phyloP scores from a whole-genome alignment of 306 rosid genomes.

The Gastrolobium bilobum region DNA sequence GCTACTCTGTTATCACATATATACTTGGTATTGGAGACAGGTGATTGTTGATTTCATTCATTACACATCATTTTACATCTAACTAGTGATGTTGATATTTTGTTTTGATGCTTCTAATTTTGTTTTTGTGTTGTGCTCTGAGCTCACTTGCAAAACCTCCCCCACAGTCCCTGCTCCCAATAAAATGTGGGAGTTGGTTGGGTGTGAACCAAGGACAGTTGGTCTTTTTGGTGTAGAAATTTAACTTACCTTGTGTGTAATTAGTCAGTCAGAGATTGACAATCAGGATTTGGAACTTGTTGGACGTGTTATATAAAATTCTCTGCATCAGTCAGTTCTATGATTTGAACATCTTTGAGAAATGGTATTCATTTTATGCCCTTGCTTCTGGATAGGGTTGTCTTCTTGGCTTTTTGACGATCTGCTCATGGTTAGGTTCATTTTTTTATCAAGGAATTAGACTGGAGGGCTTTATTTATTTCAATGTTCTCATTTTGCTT shows the following conservation, averaged over 20 bases:
- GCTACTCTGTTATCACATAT: slow-evolving; percentile 98
- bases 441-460: neutral
- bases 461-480: neutral
- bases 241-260: neutral
- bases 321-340: slow-evolving; percentile 22
- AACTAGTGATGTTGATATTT: slow-evolving; percentile 17
- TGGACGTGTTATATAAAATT: neutral
- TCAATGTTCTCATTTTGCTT: neutral
- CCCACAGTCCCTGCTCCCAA: neutral
- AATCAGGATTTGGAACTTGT: slow-evolving; percentile 6
- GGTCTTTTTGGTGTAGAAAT: slow-evolving; percentile 14
- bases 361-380: neutral
- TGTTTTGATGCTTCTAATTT: slow-evolving; percentile 18
- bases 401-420: slow-evolving; percentile 18
- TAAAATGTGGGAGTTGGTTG: neutral
- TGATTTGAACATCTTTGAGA: slow-evolving; percentile 1
- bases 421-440: slow-evolving; percentile 10
- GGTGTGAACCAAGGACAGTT: slow-evolving; percentile 18
- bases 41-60: slow-evolving; percentile 55
- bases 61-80: slow-evolving; percentile 29
- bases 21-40: slow-evolving; percentile 99
- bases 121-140: slow-evolving; percentile 25
- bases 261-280: neutral
- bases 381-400: slow-evolving; percentile 24
- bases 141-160: slow-evolving; percentile 9